phyloP scores from a whole-genome alignment of 2,329 filamentous ascomycete species.

The Hymenoscyphus occultus region DNA sequence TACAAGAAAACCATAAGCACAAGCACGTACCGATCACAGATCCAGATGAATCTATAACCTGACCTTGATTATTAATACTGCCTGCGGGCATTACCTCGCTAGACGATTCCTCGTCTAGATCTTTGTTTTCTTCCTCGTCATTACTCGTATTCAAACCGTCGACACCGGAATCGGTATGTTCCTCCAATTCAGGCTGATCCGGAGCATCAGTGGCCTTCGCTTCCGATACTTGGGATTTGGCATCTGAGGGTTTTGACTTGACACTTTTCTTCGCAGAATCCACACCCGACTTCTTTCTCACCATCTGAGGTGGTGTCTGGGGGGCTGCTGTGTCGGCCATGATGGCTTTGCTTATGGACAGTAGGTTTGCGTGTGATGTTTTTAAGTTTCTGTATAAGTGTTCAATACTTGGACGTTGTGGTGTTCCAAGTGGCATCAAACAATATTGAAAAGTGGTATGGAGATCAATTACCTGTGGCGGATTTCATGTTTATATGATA shows the following conservation, averaged over 20 bases:
- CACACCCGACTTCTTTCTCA: constrained; percentile 19
- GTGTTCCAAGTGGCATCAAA: not conserved
- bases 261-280: constrained; percentile 10
- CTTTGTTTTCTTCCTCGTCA: constrained; percentile 15
- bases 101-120: constrained; percentile 16
- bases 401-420: not conserved
- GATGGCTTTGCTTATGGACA: constrained; percentile 15
- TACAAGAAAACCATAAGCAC: no score
- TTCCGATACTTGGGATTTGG: constrained; percentile 6
- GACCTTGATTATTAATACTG: constrained; percentile 45
- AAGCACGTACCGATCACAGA: no score
- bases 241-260: constrained; percentile 11
- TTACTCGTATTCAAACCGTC: constrained; percentile 15
- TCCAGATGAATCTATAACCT: no score
- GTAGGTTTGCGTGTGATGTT: constrained; percentile 5
- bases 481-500: constrained; percentile 1
- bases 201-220: not conserved
- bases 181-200: constrained; percentile 9
- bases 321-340: constrained; percentile 26
- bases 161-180: constrained; percentile 20
- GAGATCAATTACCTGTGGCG: not conserved
- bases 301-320: constrained; percentile 16
- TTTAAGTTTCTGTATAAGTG: not conserved
- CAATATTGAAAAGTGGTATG: constrained; percentile 3
- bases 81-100: constrained; percentile 23